Conservation (phyloP, 768 basidiomycete species). For the Lepiota venenata region DNA sequence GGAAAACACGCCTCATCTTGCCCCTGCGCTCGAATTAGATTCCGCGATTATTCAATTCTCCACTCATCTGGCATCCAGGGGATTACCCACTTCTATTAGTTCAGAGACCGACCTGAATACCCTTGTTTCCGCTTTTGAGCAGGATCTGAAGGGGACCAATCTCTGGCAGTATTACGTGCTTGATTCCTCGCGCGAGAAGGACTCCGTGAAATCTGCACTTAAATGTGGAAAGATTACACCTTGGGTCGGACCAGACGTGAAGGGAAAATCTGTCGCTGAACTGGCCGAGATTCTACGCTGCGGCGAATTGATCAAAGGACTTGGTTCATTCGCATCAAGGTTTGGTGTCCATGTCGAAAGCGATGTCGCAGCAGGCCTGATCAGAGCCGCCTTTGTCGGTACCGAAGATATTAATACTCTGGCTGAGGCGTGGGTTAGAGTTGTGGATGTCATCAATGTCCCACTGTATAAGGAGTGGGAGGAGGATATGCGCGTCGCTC, state of each 20-base stretch:
- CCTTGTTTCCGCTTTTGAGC: slow-evolving; percentile 61
- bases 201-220: slow-evolving; percentile 53
- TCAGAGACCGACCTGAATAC: slow-evolving; percentile 65
- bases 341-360: slow-evolving; percentile 66
- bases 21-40: slow-evolving; percentile 92
- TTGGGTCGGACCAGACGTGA: slow-evolving; percentile 63
- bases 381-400: slow-evolving; percentile 62
- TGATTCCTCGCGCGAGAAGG: slow-evolving; percentile 64
- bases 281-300: slow-evolving; percentile 62
- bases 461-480: slow-evolving; percentile 86
- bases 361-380: slow-evolving; percentile 66
- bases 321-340: slow-evolving; percentile 58
- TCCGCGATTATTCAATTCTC: slow-evolving; percentile 84
- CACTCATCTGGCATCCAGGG: slow-evolving; percentile 52
- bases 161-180: slow-evolving; percentile 96
- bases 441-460: slow-evolving; percentile 88
- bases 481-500: slow-evolving; percentile 71
- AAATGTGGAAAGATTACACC: slow-evolving; percentile 36
- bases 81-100: slow-evolving; percentile 68
- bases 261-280: slow-evolving; percentile 56
- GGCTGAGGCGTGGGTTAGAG: slow-evolving; percentile 66
- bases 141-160: slow-evolving; percentile 58
- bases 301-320: slow-evolving; percentile 53
- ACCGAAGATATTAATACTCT: slow-evolving; percentile 48
- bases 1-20: slow-evolving; percentile 85